phyloP scores from a whole-genome alignment of 805 yeast genomes.

The Wickerhamiella bombiphila region DNA sequence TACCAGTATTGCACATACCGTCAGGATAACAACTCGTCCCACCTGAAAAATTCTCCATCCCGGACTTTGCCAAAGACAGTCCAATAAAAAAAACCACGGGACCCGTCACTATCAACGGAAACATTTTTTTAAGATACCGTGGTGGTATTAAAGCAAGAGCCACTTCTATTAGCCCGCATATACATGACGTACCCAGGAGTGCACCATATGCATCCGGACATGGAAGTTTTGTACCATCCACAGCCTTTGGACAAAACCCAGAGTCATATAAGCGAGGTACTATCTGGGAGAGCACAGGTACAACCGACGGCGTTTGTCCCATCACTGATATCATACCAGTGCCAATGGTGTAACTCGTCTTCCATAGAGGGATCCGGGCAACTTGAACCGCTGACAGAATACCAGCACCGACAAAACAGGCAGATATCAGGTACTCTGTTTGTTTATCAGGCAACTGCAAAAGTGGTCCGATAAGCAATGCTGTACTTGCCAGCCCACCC shows the following conservation, averaged over 20 bases:
- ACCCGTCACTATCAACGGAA: slow-evolving; percentile 87
- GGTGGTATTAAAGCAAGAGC: slow-evolving; percentile 67
- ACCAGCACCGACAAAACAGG: slow-evolving; percentile 56
- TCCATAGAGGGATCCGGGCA: slow-evolving; percentile 60
- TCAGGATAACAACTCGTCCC: slow-evolving; percentile 41
- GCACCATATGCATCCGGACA: slow-evolving; percentile 89
- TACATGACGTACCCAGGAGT: slow-evolving; percentile 65
- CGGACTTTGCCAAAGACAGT: slow-evolving; percentile 48
- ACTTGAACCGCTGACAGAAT: slow-evolving; percentile 60
- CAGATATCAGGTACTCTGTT: slow-evolving; percentile 55
- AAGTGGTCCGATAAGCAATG: slow-evolving; percentile 49
- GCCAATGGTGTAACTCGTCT: slow-evolving; percentile 65
- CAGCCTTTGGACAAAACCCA: slow-evolving; percentile 51
- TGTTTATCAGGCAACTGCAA: slow-evolving; percentile 41
- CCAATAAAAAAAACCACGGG: slow-evolving; percentile 86
- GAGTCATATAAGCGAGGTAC: slow-evolving; percentile 65
- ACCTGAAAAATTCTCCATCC: slow-evolving; percentile 77
- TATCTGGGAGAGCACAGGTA: slow-evolving; percentile 60
- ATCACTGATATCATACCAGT: slow-evolving; percentile 83
- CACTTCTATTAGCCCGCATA: slow-evolving; percentile 65
- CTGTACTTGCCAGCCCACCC: slow-evolving; percentile 82
- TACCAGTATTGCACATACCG: slow-evolving; percentile 32
- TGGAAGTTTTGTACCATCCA: slow-evolving; percentile 52
- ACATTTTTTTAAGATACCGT: slow-evolving; percentile 46
- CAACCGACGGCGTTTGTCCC: slow-evolving; percentile 83